Base-by-base conservation (phyloP, 2,329 filamentous ascomycete species). In the Fragosphaeria purpurea region DNA sequence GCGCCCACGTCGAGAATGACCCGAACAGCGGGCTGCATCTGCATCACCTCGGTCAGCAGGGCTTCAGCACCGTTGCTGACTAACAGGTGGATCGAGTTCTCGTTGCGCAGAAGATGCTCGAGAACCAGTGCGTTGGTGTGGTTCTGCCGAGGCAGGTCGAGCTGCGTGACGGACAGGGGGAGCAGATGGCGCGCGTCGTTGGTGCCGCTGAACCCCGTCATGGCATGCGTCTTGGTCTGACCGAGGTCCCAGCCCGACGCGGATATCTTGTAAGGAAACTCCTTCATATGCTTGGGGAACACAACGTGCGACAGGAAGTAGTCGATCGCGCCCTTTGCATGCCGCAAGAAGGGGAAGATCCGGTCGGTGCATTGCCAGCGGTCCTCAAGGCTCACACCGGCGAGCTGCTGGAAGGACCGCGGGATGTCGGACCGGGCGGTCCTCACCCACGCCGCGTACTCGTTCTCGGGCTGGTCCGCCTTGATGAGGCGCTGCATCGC, bases 1-100 rank as follows among this genome's bases (percentile, higher is more conserved):
- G 85, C 84, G 0, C 85, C 85, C 0, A 85, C 83, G 55, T 89
- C 84, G 0, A 89, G 68, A 1, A 89, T 74, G 0, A 88, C 82
- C 0, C 73, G 70, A 0, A 76, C 67, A 0, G 64, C 60, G 0
- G 67, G 64, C 0, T 67, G 42, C 43, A 76, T 62, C 0, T 44
- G 44, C 0, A 66, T 60, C 0, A 84, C 66, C 4, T 70, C 60
- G 0, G 62, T 35, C 0, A 88, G 58, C 0, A 85, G 58, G 1
- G 58, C 53, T 9, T 70, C 60, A 0, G 70, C 70, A 47, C 72
- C 61, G 35, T 11, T 11, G 11, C 35, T 37, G 7, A 2, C 11
- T 3, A 37, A 37, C 11, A 37, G 35, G 35, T 37, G 35, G 11
- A 74, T 66, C 0, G 56, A 62, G 46, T 82, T 85, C 39, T 80